Percentiles rank a stretch among this genome's conserved stretches.
These are phyloP conservation scores for Chaetomidium leptoderma DNA, from an alignment of 495 filamentous ascomycete species.

Conservation along the genomic window DNA sequence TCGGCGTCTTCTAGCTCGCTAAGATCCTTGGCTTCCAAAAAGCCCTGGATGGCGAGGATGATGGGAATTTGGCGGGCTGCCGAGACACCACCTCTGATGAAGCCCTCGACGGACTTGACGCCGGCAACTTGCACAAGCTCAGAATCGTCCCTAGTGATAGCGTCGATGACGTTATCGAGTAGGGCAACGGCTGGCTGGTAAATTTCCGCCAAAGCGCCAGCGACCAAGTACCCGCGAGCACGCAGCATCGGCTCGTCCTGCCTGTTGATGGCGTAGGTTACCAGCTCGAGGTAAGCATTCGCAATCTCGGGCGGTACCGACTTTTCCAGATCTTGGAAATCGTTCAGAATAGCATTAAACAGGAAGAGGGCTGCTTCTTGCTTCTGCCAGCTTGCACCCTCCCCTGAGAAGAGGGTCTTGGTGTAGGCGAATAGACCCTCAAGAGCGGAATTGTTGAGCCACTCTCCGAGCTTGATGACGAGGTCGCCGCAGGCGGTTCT, in stretches of 20 bases:
- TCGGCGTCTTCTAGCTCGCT: slow-evolving; percentile 79
- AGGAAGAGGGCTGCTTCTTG: slow-evolving; percentile 80
- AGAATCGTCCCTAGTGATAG: slow-evolving; percentile 66
- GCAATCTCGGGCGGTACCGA: slow-evolving; percentile 61
- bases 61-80: slow-evolving; percentile 66
- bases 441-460: slow-evolving; percentile 64
- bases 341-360: slow-evolving; percentile 72
- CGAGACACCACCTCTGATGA: slow-evolving; percentile 54
- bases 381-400: slow-evolving; percentile 50
- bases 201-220: slow-evolving; percentile 63
- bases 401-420: slow-evolving; percentile 58
- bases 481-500: slow-evolving; percentile 87
- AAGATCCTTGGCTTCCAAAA: slow-evolving; percentile 71
- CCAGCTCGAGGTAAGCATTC: slow-evolving; percentile 66
- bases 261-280: slow-evolving; percentile 69
- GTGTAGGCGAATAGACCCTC: slow-evolving; percentile 72
- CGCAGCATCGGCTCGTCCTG: slow-evolving; percentile 61
- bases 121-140: slow-evolving; percentile 90
- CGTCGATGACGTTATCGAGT: slow-evolving; percentile 69
- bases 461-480: slow-evolving; percentile 88
- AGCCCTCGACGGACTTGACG: slow-evolving; percentile 82
- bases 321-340: slow-evolving; percentile 72
- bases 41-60: slow-evolving; percentile 69
- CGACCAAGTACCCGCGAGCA: slow-evolving; percentile 79
- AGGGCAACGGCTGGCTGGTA: slow-evolving; percentile 49